Percentiles rank a stretch among this genome's conserved stretches.
Conservation (phyloP, 225 moss, liverwort and hornwort genomes). For the Pseudoscleropodium purum region DNA sequence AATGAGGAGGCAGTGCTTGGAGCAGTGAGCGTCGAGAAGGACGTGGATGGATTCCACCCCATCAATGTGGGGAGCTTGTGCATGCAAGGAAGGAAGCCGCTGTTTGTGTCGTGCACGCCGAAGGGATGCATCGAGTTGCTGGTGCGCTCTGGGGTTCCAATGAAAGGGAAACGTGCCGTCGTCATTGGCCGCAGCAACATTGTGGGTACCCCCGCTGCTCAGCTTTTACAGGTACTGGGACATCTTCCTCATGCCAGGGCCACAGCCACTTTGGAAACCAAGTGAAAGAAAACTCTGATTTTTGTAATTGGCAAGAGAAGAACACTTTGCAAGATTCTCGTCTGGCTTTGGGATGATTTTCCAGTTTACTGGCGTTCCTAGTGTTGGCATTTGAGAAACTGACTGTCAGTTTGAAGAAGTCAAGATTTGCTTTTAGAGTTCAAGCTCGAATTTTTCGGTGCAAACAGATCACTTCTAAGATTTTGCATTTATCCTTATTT, state of each 20-base stretch:
- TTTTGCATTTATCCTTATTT: neutral
- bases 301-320: neutral
- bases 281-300: neutral
- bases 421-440: neutral
- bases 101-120: slow-evolving; percentile 81
- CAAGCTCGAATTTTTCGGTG: neutral
- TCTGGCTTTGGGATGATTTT: neutral
- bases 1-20: slow-evolving; percentile 67
- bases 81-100: slow-evolving; percentile 77
- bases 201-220: slow-evolving; percentile 88
- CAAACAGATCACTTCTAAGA: neutral
- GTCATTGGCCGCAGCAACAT: slow-evolving; percentile 94
- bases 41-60: slow-evolving; percentile 97
- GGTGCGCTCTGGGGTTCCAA: slow-evolving; percentile 45
- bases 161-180: slow-evolving; percentile 74
- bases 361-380: neutral
- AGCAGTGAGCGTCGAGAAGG: slow-evolving; percentile 81
- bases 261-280: neutral
- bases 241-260: neutral
- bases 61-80: slow-evolving; percentile 80
- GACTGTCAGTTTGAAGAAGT: neutral
- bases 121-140: slow-evolving; percentile 88
- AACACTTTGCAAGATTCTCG: neutral
- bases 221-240: slow-evolving; percentile 42
- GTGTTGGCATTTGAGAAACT: neutral